These are phyloP conservation scores for Polyplosphaeria fusca DNA, from an alignment of 495 filamentous ascomycete genomes.

Conservation along the genomic window DNA sequence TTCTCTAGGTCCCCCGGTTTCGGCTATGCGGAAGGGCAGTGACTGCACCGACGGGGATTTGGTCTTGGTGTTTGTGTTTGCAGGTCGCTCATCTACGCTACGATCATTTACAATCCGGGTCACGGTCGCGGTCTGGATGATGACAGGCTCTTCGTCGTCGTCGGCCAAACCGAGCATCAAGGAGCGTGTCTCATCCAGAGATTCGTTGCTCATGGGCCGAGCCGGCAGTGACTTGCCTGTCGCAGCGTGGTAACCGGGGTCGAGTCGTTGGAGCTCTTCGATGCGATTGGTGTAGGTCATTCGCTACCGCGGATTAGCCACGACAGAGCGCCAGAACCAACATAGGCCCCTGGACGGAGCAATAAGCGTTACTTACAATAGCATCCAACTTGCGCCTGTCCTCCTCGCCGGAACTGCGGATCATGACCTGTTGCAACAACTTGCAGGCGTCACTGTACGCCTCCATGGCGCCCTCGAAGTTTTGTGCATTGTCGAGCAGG, in stretches of 20 bases:
- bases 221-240: constrained; percentile 72
- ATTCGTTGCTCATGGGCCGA: constrained; percentile 66
- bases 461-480: constrained; percentile 86
- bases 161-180: constrained; percentile 47
- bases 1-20: constrained; percentile 23
- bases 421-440: constrained; percentile 81
- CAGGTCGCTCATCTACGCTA: constrained; percentile 9
- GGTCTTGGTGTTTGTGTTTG: constrained; percentile 3
- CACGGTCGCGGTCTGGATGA: constrained; percentile 49
- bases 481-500: constrained; percentile 88
- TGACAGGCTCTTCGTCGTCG: constrained; percentile 45
- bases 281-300: constrained; percentile 87
- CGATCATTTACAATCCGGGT: constrained; percentile 45
- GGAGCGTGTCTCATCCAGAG: constrained; percentile 23
- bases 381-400: constrained; percentile 81
- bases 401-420: constrained; percentile 73
- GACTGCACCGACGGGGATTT: constrained; percentile 10
- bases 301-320: constrained; percentile 51
- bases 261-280: constrained; percentile 70
- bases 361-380: constrained; percentile 65
- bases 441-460: constrained; percentile 88
- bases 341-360: background rate
- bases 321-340: constrained; percentile 17
- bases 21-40: constrained; percentile 20
- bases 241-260: constrained; percentile 52